Base-by-base conservation (phyloP, 257 asterid genomes). In the Solanum etuberosum region DNA sequence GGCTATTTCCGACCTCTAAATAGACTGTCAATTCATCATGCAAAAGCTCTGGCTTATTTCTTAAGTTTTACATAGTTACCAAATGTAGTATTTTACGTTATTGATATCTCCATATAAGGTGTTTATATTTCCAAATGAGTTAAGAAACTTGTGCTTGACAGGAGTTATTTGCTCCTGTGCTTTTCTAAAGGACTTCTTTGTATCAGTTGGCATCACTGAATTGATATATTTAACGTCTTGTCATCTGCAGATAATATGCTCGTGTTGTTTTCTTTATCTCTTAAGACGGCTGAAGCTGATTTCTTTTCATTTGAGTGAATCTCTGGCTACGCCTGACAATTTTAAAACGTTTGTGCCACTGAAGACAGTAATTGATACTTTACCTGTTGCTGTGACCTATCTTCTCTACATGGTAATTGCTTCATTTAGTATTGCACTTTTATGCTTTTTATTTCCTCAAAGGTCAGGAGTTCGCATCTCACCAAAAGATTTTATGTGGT, bases 381-480 rank as follows among this genome's bases (percentile, higher is more conserved):
- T 93, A 29, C 98, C 99, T 85, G 87, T 96, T 82, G 93, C 98
- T 21, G 46, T 92, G 61, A 90, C 98, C 87, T 96, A 96, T 89
- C 91, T 96, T 89, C 92, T 96, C 84, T 96, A 95, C 94, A 96
- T 96, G 99, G 99, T 96, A 93, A 57, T 46, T 76, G 3, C 85
- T 73, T 86, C 88, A 21, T 86, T 90, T 42, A 25, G 85, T 37
- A 61, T 88, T 86, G 84, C 43, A 67, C 87, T 86, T 23, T 83
- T 65, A 29, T 86, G 32, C 38, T 63, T 87, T 88, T 43, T 76
- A 29, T 68, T 40, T 74, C 43, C 38, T 29, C 32, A 21, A n/a
- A 87, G 68, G 27, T 70, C 57, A 67, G 78, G 35, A 61, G 80
- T 65, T 90, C 74, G 85, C 86, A 87, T 86, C 51, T 80, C 59